Base-by-base conservation (phyloP, 768 basidiomycete genomes). In the Kwoniella europaea region DNA sequence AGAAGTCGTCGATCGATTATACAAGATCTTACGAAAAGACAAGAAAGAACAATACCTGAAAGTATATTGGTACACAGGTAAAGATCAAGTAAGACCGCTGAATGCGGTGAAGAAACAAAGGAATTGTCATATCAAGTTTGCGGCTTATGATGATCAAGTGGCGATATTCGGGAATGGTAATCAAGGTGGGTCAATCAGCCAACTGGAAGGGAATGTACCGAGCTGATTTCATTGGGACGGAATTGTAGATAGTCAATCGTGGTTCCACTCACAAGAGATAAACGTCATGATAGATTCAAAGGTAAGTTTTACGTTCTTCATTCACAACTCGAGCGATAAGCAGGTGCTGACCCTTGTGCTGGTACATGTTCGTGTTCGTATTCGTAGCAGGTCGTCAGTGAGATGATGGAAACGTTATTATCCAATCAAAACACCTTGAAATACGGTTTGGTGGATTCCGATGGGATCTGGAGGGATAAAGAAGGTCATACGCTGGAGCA, bases 61-160 rank as follows among this genome's bases (percentile, higher is more conserved):
- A 60, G 76, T 84, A 12, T 83, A 82, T 70, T 84, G 83, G 83
- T 89, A 71, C 87, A 87, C 82, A 87, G 89, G 88, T 63, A 90
- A 88, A 78, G 90, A 91, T 76, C 88, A 90, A 82, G 86, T 86
- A 1, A 86, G 86, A 56, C 91, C 91, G 3, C 85, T 90, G 53
- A 89, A 89, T 68, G 90, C 90, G 12, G 87, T 88, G 41, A 83
- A 85, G 76, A 90, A 89, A 84, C 88, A 90, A 74, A 86, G 91
- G 24, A 91, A 90, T 79, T 91, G 90, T 77, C 90, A 91, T 74
- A 87, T 90, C 77, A 90, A 91, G 79, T 85, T 91, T 77, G 90
- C 90, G 84, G 85, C 87, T 44, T 86, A 90, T 69, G 91, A 91
- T 77, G 88, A 88, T 75, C 84, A 86, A 72, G 87, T 91, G 56